Evolutionary conservation across 345 rosid species (phyloP), one percentile per base, ranked within the genome.

Genomic region (Pelargonium nanum): DNA sequence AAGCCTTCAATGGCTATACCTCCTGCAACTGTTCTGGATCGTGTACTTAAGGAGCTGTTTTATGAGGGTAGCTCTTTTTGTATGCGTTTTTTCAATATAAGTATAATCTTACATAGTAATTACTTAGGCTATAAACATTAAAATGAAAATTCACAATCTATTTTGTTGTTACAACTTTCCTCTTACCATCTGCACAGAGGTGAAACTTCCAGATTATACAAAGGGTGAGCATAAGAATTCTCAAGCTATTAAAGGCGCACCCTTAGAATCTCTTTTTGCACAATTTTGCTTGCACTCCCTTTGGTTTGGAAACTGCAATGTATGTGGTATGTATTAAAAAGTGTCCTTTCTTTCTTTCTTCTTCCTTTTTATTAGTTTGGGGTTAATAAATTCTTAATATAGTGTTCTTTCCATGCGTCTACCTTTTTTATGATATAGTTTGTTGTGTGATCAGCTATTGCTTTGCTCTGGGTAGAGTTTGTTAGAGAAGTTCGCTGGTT

Each of bases 401-500:
- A 20, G 24, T 57, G 13, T 56, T 13, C 60, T 22, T 55, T 61
- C 44, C 17, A 20, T 24, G 22, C 26, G 22, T 20, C n/a, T 40
- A 23, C 28, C 48, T 65, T 19, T 64, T 66, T 56, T 26, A 74
- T 24, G 25, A 13, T 5, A 6, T 57, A 22, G 54, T 54, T 65
- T 66, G 56, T 23, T 74, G 32, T 63, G n/a, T 74, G 6, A 64
- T 57, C 65, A 93, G 97, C 99, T 67, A 85, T 93, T 68, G 88
- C 97, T 58, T 78, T 70, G 55, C 89, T 92, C 69, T 92, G 98
- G 98, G 63, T 89, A 71, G 96, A 93, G 73, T 93, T 93, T 68
- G 86, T 87, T 71, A 90, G 91, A 62, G 99, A 93, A 85, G 87
- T 87, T 67, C 97, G 97, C 65, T 93, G 91, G 93, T 89, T 81